Evolutionary conservation across 176 grass and related monocot species (phyloP).

Genomic region (Rhynchospora breviuscula): DNA sequence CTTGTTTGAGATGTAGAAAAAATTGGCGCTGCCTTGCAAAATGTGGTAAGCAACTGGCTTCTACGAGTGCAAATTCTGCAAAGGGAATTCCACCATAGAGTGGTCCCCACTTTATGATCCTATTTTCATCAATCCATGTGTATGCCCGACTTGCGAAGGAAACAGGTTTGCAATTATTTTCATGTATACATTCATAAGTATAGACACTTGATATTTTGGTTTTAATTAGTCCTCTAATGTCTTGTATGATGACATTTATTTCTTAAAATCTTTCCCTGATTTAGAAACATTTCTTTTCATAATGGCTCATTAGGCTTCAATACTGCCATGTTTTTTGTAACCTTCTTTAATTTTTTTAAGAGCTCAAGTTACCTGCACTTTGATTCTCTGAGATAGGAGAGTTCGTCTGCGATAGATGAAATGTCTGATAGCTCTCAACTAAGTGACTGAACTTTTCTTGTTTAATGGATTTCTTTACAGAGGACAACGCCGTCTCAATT

Average conservation of each 20-base stretch:
- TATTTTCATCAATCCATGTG: conserved; percentile 70
- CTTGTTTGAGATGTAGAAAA: conserved; percentile 38
- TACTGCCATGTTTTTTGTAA: not conserved
- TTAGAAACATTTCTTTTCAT: not conserved
- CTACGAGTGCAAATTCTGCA: conserved; percentile 80
- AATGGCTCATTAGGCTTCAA: not conserved
- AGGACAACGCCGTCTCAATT: conserved; percentile 81
- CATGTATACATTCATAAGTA: not conserved
- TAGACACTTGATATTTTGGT: not conserved
- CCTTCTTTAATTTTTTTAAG: not conserved
- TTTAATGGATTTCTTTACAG: conserved; percentile 25
- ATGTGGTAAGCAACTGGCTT: conserved; percentile 70
- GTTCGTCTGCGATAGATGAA: too few species aligned
- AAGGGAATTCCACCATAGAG: conserved; percentile 50
- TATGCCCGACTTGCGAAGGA: conserved; percentile 94
- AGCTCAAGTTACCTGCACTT: not conserved
- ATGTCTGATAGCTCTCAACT: too few species aligned
- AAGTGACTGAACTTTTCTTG: not conserved
- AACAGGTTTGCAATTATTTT: not conserved
- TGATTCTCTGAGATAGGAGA: too few species aligned
- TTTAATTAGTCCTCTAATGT: not conserved
- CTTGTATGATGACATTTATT: not conserved
- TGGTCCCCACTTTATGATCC: conserved; percentile 91
- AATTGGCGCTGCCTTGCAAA: conserved; percentile 48
- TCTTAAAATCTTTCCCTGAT: not conserved